These are phyloP conservation scores for Coemansia furcata DNA, from an alignment of 192 early-diverging fungal species.

Conservation along the genomic window DNA sequence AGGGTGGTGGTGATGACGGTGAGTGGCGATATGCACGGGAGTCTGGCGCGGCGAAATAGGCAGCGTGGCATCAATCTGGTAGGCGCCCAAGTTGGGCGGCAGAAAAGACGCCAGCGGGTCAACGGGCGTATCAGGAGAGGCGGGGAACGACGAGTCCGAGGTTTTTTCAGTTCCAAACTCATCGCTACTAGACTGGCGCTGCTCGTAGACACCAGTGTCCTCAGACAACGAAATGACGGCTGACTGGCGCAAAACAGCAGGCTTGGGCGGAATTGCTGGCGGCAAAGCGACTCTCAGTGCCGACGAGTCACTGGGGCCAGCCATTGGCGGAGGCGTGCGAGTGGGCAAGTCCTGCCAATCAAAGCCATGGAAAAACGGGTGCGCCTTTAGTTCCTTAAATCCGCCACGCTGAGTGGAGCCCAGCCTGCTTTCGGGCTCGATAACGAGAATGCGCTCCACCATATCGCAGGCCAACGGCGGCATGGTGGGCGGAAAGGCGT, in stretches of 20 bases:
- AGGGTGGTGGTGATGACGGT: slow-evolving; percentile 1
- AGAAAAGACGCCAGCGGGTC: slow-evolving; percentile 29
- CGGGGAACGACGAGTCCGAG: slow-evolving; percentile 41
- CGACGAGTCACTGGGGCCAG: slow-evolving; percentile 5
- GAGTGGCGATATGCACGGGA: slow-evolving; percentile 27
- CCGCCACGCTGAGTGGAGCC: slow-evolving; percentile 58
- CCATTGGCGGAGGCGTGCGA: slow-evolving; percentile 43
- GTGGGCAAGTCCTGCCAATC: slow-evolving; percentile 60
- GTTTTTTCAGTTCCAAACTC: slow-evolving; percentile 42
- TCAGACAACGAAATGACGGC: background rate
- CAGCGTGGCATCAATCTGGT: slow-evolving; percentile 14
- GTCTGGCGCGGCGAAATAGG: slow-evolving; percentile 39
- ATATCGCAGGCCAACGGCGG: slow-evolving; percentile 68
- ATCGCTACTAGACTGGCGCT: slow-evolving; percentile 42
- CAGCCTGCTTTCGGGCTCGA: slow-evolving; percentile 61
- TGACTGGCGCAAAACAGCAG: slow-evolving; percentile 34
- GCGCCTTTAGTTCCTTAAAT: slow-evolving; percentile 64
- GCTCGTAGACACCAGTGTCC: background rate
- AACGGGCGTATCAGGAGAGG: slow-evolving; percentile 24
- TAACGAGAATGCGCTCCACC: slow-evolving; percentile 70
- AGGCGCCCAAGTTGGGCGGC: slow-evolving; percentile 23
- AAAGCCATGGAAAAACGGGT: slow-evolving; percentile 82
- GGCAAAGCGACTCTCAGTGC: slow-evolving; percentile 4
- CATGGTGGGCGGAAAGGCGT: slow-evolving; percentile 75
- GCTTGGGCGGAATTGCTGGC: slow-evolving; percentile 47